Evolutionary conservation across 1,284 basidiomycete genomes (phyloP), one percentile per base, ranked within the genome.

Genomic region (Cryptococcus sp.): DNA sequence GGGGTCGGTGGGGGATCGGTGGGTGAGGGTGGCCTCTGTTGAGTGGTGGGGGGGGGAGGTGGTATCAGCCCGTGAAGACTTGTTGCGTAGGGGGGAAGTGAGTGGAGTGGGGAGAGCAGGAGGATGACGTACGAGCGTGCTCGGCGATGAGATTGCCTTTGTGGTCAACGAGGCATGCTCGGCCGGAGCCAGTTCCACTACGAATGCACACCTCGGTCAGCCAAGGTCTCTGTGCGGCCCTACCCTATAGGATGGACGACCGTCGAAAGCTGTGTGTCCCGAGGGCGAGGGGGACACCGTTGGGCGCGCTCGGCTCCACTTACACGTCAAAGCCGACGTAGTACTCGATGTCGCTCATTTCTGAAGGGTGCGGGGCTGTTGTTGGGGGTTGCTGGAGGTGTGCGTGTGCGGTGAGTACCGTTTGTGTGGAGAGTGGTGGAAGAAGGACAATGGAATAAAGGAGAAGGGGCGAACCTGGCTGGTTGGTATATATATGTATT

Each of bases 161-260:
- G n/a, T 78, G 69, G 61, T 85, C 83, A 61, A 96, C 85, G 43
- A 98, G 84, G 35, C 85, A 87, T 0, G 92, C 92, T 59, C 96
- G 85, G 2, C 88, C 93, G 16, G 93, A 97, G 56, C 95, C 94
- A 0, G 95, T 97, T 38, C 95, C 95, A 46, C 80, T 82, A 50
- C 15, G 11, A n/a, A n/a, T 3, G 3, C 20, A 47, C 9, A 33
- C 28, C 28, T 33, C 9, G n/a, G 28, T 47, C 46, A 47, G 46
- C 21, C 7, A 3, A 20, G 18, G 4, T 6, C 24, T 20, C 46
- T 47, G 28, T 9, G 9, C 28, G 28, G 5, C 28, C 21, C 11
- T 33, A n/a, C 13, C 13, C 5, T 6, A 28, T 33, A 24, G 13
- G 28, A 13, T 3, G 15, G 20, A 16, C 23, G 24, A 28, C 24